A percentile compares a stretch with the other conserved stretches of the same genome.
Conservation (phyloP, 73 alveolate genomes). For the Paramecium biaurelia region DNA sequence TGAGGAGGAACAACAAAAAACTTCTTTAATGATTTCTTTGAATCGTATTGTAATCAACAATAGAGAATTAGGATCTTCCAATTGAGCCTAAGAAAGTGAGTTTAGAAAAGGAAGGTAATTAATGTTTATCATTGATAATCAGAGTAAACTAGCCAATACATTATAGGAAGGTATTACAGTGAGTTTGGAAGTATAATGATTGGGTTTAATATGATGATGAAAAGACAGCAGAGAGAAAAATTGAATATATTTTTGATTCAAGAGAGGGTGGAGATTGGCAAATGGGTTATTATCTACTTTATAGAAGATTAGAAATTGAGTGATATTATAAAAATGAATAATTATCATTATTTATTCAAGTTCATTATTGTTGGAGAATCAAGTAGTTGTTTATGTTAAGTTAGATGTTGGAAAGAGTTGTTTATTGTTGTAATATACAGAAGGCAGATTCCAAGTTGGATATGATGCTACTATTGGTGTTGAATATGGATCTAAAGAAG, state of each 20-base stretch:
- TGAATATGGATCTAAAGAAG: constrained; percentile 81
- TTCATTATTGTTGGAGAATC: constrained; percentile 64
- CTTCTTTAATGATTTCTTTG: constrained; percentile 88
- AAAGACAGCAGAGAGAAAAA: constrained; percentile 81
- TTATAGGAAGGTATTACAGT: constrained; percentile 92
- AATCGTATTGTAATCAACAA: constrained; percentile 83
- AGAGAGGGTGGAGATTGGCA: constrained; percentile 99
- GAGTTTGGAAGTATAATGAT: constrained; percentile 84
- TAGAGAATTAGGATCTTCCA: constrained; percentile 76
- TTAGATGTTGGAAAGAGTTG: constrained; percentile 88
- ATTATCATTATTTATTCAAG: constrained; percentile 62
- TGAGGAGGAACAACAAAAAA: constrained; percentile 73
- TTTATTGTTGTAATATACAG: constrained; percentile 72
- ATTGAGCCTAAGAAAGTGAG: constrained; percentile 75
- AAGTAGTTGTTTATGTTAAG: constrained; percentile 36
- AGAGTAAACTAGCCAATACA: constrained; percentile 80
- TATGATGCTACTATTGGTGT: constrained; percentile 84
- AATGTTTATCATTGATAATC: constrained; percentile 88
- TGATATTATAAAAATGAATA: constrained; percentile 57
- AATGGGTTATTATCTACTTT: constrained; percentile 94
- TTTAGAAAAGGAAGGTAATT: constrained; percentile 78
- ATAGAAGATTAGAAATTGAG: constrained; percentile 89
- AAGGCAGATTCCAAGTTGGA: constrained; percentile 72
- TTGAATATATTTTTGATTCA: constrained; percentile 88
- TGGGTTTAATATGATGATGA: constrained; percentile 97